Evolutionary conservation across 495 filamentous ascomycete genomes (phyloP).

Genomic region (Talaromyces wortmannii): DNA sequence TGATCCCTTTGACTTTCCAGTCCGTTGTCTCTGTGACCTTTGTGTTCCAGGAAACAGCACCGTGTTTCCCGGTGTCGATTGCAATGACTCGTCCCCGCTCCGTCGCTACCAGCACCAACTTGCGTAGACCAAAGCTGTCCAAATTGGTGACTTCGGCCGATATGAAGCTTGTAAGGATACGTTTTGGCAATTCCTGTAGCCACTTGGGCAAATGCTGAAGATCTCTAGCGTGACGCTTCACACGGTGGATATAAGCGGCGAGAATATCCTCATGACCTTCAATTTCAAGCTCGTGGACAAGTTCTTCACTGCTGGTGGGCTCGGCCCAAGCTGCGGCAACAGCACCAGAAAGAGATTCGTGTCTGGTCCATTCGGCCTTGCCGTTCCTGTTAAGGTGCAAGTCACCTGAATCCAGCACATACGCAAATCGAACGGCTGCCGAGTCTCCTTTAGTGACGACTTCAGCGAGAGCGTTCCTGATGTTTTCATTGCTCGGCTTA

Average conservation of each 20-base stretch:
- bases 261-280: constrained; percentile 77
- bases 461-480: constrained; percentile 71
- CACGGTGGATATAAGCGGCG: constrained; percentile 78
- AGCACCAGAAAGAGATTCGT: constrained; percentile 70
- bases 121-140: constrained; percentile 84
- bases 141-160: constrained; percentile 50
- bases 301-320: constrained; percentile 55
- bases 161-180: constrained; percentile 63
- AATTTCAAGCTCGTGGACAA: constrained; percentile 73
- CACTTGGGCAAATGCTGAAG: constrained; percentile 73
- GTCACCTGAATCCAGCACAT: constrained; percentile 64
- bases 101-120: constrained; percentile 75
- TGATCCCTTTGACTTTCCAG: constrained; percentile 66
- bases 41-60: constrained; percentile 67
- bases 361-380: constrained; percentile 68
- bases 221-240: constrained; percentile 75
- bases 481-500: constrained; percentile 24
- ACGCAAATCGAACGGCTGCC: constrained; percentile 72
- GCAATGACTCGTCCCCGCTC: constrained; percentile 71
- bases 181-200: constrained; percentile 55
- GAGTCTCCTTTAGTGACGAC: constrained; percentile 60
- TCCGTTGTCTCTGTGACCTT: constrained; percentile 47
- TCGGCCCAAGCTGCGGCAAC: constrained; percentile 76
- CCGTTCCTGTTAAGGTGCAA: constrained; percentile 83
- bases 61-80: constrained; percentile 69